Conservation (phyloP, 345 rosid species). For the Populus tremula region DNA sequence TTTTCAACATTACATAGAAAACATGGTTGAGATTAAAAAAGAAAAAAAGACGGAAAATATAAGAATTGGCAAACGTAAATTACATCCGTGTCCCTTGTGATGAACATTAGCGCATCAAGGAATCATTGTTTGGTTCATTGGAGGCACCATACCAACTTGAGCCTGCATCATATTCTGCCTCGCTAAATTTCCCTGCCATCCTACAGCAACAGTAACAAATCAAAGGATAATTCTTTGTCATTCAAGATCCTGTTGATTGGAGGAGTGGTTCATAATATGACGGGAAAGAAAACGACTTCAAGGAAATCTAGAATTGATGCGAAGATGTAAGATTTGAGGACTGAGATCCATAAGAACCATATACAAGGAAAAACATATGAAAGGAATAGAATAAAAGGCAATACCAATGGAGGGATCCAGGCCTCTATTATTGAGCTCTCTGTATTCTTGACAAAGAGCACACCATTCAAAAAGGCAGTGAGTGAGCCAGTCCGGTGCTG, state of each 20-base stretch:
- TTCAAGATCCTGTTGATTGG: background rate
- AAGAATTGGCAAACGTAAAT: background rate
- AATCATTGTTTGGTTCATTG: slow-evolving; percentile 48
- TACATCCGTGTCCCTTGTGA: too few species aligned
- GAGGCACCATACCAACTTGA: slow-evolving; percentile 44
- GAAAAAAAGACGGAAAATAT: background rate
- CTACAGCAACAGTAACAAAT: slow-evolving; percentile 23
- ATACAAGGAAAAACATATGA: background rate
- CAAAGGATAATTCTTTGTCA: background rate
- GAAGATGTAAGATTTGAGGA: too few species aligned
- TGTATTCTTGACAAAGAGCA: slow-evolving; percentile 74
- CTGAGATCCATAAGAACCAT: background rate
- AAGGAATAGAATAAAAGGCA: background rate
- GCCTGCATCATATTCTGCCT: slow-evolving; percentile 34
- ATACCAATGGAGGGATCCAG: slow-evolving; percentile 61
- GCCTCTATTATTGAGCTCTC: slow-evolving; percentile 66
- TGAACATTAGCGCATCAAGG: background rate
- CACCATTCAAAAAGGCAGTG: slow-evolving; percentile 61
- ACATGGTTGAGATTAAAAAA: background rate
- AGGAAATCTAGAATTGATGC: too few species aligned
- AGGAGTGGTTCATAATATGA: too few species aligned
- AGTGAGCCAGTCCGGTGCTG: slow-evolving; percentile 60
- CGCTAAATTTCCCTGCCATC: slow-evolving; percentile 47
- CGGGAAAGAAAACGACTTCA: too few species aligned
- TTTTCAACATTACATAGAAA: background rate